phyloP scores from a whole-genome alignment of 2,329 filamentous ascomycete genomes.

The Zarea fungicola region DNA sequence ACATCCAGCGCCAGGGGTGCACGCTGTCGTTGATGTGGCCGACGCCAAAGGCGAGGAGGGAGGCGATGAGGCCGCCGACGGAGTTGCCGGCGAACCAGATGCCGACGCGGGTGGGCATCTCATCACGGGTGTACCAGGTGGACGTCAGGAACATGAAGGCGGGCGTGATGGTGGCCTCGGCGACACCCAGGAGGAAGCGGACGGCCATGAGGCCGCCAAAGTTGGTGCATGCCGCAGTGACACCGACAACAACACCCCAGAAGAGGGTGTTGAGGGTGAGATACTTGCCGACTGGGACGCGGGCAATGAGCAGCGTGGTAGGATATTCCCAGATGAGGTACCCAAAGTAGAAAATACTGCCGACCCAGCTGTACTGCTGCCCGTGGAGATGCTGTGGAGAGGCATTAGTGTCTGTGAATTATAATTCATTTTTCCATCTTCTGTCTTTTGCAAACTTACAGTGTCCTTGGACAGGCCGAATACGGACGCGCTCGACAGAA shows the following conservation, averaged over 20 bases:
- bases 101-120: conserved; percentile 49
- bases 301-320: conserved; percentile 42
- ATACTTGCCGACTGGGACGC: conserved; percentile 43
- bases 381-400: conserved; percentile 25
- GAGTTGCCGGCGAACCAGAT: conserved; percentile 52
- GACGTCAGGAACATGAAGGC: conserved; percentile 52
- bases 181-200: conserved; percentile 49
- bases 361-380: conserved; percentile 61
- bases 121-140: conserved; percentile 52
- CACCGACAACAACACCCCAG: conserved; percentile 44
- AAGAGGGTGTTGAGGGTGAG: conserved; percentile 42
- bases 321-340: conserved; percentile 48
- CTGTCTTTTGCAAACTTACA: too few relatives aligned
- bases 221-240: conserved; percentile 40
- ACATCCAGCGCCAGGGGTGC: conserved; percentile 53
- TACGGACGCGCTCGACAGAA: conserved; percentile 50
- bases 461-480: conserved; percentile 50
- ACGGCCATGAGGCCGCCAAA: conserved; percentile 45
- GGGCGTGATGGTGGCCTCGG: conserved; percentile 50
- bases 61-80: conserved; percentile 42
- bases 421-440: too few relatives aligned
- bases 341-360: conserved; percentile 35
- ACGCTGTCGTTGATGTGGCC: conserved; percentile 46
- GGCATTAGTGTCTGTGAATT: not conserved
- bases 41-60: conserved; percentile 49